A percentile compares a stretch with the other conserved stretches of the same genome.
Evolutionary conservation across 108 stramenopile genomes (phyloP).

Genomic region (Cyclotella cryptica): DNA sequence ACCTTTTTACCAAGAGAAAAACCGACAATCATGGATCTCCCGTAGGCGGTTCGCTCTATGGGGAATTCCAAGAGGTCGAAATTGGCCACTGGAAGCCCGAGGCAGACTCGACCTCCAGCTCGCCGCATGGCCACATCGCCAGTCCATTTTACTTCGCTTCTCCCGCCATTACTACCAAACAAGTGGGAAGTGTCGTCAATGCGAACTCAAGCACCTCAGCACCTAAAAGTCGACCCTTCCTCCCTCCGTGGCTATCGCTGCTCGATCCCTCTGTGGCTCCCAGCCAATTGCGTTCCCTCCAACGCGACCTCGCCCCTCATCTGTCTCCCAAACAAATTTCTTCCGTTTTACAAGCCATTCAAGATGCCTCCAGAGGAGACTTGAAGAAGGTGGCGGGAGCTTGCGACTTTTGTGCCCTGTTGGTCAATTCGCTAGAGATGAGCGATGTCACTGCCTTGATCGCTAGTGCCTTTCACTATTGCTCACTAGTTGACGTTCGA

Average conservation of each 20-base stretch:
- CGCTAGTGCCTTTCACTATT: conserved; percentile 78
- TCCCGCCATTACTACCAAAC: neutral
- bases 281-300: conserved; percentile 28
- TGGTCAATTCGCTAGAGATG: conserved; percentile 84
- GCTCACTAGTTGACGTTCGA: conserved; percentile 54
- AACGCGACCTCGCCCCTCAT: conserved; percentile 34
- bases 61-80: conserved; percentile 49
- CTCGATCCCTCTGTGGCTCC: conserved; percentile 24
- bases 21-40: neutral
- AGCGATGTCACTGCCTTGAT: conserved; percentile 64
- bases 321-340: conserved; percentile 41
- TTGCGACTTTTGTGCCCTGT: conserved; percentile 72
- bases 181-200: conserved; percentile 29
- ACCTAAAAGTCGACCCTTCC: neutral
- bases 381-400: conserved; percentile 71
- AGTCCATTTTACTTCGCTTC: conserved; percentile 44
- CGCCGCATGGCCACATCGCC: neutral
- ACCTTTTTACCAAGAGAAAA: conserved; percentile 26
- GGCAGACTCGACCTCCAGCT: neutral
- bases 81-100: conserved; percentile 28
- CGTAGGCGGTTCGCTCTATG: conserved; percentile 25
- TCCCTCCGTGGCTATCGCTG: conserved; percentile 47
- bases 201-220: neutral
- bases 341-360: conserved; percentile 63
- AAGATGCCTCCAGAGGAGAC: conserved; percentile 61